phyloP scores from a whole-genome alignment of 1,284 basidiomycete genomes.

The Ceratobasidium theobromae region DNA sequence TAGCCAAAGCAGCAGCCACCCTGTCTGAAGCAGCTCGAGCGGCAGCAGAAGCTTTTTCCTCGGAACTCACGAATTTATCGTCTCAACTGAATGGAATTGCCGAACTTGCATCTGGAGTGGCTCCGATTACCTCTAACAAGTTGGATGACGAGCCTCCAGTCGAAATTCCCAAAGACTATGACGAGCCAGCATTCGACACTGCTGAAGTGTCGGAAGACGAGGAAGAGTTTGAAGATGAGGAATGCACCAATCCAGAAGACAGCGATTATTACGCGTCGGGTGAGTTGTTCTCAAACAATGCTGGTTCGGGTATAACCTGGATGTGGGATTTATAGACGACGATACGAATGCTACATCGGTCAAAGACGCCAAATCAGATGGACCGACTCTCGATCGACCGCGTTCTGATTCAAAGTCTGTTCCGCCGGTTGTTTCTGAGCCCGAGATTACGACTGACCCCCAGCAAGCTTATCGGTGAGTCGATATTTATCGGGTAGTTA shows the following conservation, averaged over 20 bases:
- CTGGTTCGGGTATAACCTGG: neutral
- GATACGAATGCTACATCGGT: neutral
- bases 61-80: neutral
- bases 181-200: neutral
- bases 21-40: neutral
- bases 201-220: neutral
- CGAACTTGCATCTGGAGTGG: no score
- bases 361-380: neutral
- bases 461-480: neutral
- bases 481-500: no score
- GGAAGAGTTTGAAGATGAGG: neutral
- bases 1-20: neutral
- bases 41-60: neutral
- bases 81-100: no score
- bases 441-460: neutral
- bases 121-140: neutral
- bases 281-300: neutral
- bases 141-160: neutral
- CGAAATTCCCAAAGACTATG: neutral
- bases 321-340: neutral
- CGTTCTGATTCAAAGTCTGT: neutral
- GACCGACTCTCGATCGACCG: neutral
- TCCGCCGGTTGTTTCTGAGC: neutral
- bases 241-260: neutral
- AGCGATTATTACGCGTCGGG: neutral